These are phyloP conservation scores for Phytophthora lateralis DNA, from an alignment of 352 stramenopile species.

Conservation along the genomic window DNA sequence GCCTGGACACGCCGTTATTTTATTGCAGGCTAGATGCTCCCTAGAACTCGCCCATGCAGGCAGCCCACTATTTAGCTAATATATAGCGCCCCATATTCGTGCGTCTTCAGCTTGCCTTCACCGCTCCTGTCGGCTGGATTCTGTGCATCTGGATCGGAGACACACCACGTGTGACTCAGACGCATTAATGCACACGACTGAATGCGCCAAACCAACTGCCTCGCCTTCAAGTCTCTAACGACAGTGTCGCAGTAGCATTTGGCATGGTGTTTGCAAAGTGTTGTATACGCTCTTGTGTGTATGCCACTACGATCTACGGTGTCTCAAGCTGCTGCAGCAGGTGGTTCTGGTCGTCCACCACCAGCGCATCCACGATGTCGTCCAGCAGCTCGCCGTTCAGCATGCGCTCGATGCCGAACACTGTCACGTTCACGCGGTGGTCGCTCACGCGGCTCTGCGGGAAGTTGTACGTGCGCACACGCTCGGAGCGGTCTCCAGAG, in stretches of 20 bases:
- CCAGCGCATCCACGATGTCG: constrained; percentile 86
- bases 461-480: constrained; percentile 99
- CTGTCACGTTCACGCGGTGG: constrained; percentile 92
- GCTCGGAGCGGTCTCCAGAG: constrained; percentile 95
- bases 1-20: constrained; percentile 13
- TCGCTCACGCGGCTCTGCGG: constrained; percentile 96
- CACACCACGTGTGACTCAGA: constrained; percentile 12
- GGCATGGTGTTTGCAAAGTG: neutral
- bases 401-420: constrained; percentile 91
- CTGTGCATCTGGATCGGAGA: constrained; percentile 8
- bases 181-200: neutral
- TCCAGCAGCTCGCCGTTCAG: constrained; percentile 89
- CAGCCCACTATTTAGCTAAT: constrained; percentile 28
- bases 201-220: constrained; percentile 13
- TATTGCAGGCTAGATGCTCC: constrained; percentile 24
- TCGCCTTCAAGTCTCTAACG: constrained; percentile 15
- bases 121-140: constrained; percentile 28
- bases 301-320: constrained; percentile 22
- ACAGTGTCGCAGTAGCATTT: constrained; percentile 2
- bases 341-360: constrained; percentile 81
- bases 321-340: constrained; percentile 74
- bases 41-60: constrained; percentile 17
- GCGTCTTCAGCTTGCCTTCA: neutral
- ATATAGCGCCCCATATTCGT: constrained; percentile 5
- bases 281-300: neutral